These are phyloP conservation scores for Aphanoascus verrucosus DNA, from an alignment of 2,329 filamentous ascomycete species.

Conservation along the genomic window DNA sequence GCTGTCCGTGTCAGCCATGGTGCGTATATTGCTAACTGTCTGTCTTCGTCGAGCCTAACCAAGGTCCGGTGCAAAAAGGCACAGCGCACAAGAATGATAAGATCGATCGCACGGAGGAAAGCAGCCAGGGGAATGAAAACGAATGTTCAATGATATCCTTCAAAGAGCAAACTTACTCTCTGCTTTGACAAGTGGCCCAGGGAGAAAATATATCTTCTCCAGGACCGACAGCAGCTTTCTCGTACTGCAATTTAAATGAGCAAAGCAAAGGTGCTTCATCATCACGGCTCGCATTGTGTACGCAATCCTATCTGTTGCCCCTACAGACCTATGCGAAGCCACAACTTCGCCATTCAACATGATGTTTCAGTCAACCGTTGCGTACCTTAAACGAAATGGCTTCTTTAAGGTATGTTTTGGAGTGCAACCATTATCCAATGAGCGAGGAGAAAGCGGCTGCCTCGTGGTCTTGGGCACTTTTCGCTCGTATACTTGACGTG, in stretches of 20 bases:
- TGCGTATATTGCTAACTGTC: background rate
- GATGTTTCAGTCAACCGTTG: too few relatives aligned
- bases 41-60: background rate
- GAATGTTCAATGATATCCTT: too few relatives aligned
- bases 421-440: background rate
- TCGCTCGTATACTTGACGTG: background rate
- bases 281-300: background rate
- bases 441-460: background rate
- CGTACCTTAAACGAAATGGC: too few relatives aligned
- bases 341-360: too few relatives aligned
- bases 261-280: background rate
- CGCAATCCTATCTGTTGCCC: background rate
- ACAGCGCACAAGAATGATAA: too few relatives aligned
- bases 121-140: too few relatives aligned
- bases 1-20: slow-evolving; percentile 4
- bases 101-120: too few relatives aligned
- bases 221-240: background rate
- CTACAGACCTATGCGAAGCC: too few relatives aligned
- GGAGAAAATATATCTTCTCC: background rate
- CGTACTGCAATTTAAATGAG: background rate
- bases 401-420: too few relatives aligned
- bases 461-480: background rate
- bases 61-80: background rate
- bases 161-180: background rate
- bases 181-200: background rate